Conservation (phyloP, 441 rosid genomes). For the Biscutella auriculata region DNA sequence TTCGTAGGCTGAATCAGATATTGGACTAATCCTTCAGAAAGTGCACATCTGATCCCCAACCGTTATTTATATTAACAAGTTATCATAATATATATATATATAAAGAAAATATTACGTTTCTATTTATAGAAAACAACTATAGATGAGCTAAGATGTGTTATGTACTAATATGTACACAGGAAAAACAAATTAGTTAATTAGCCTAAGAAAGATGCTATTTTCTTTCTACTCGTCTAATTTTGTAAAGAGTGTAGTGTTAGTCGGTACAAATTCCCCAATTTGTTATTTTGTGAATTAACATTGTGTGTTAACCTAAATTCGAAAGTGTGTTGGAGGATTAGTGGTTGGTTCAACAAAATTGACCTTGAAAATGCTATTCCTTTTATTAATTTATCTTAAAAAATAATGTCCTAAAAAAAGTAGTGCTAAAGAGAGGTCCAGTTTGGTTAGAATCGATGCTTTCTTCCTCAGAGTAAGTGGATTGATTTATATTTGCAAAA, state of each 20-base stretch:
- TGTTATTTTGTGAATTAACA: not conserved
- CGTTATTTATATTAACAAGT: too few species aligned
- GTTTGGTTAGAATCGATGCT: constrained; percentile 15
- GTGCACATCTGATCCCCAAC: too few species aligned
- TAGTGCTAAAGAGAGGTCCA: constrained; percentile 1
- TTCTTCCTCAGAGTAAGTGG: constrained; percentile 10
- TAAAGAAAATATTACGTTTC: too few species aligned
- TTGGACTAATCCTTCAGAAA: too few species aligned
- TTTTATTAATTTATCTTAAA: not conserved
- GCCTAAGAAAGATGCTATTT: not conserved
- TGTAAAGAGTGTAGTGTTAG: not conserved
- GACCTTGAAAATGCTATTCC: not conserved
- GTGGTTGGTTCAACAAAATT: constrained; percentile 15
- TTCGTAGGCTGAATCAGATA: too few species aligned
- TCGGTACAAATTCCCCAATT: not conserved
- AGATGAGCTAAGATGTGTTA: too few species aligned
- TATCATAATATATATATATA: too few species aligned
- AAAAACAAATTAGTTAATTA: not conserved
- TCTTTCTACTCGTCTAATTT: not conserved
- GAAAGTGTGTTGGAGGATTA: constrained; percentile 1
- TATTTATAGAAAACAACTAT: too few species aligned
- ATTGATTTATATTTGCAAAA: not conserved
- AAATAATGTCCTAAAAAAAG: constrained; percentile 11
- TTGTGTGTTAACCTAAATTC: not conserved
- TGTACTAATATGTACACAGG: too few species aligned